Evolutionary conservation across 176 grass and related monocot genomes (phyloP), one percentile per base, ranked within the genome.

Genomic region (Tillandsia leiboldiana): DNA sequence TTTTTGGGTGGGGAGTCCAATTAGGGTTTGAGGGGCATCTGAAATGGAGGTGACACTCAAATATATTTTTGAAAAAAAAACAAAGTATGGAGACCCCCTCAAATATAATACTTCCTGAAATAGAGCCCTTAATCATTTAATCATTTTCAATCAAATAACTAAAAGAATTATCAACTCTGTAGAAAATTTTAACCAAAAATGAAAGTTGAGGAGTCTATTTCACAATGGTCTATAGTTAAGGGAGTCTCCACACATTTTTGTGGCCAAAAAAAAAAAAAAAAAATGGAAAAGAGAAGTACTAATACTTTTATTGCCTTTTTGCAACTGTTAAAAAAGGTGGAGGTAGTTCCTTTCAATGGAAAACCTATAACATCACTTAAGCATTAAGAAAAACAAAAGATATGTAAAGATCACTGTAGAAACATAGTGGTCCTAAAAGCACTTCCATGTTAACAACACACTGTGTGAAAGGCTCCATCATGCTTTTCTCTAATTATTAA

Each of bases 31-130:
- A 51, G 27, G 20, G 12, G 56, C 26, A 65, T 57, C 54, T 62
- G 48, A 56, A 9, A 12, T 75, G 33, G 74, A 79, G 76, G 76
- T 76, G 74, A 70, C 68, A 66, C 65, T 84, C 76, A 66, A 68
- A 88, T 83, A 81, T 69, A 71, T 70, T 53, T 51, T 51, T 70
- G 77, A 23, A 7, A 67, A 79, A 12, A 13, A 42, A 42, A 42
- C 33, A 42, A 42, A 42, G 33, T 42, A 6, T 42, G 33, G 33
- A 42, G 33, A 42, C 5, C 33, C 33, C 33, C 33, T 42, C 33
- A 42, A 33, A 33, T 33, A 33, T 33, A 6, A 5, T 0, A 3
- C 29, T 5, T 33, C 6, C 29, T 33, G 29, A 33, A 33, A 33
- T 5, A 33, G 29, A 33, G 3, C 29, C 29, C 29, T 33, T 5